Percentiles rank a stretch among this genome's conserved stretches.
Conservation (phyloP, 257 asterid species). For the Echites panduratus region DNA sequence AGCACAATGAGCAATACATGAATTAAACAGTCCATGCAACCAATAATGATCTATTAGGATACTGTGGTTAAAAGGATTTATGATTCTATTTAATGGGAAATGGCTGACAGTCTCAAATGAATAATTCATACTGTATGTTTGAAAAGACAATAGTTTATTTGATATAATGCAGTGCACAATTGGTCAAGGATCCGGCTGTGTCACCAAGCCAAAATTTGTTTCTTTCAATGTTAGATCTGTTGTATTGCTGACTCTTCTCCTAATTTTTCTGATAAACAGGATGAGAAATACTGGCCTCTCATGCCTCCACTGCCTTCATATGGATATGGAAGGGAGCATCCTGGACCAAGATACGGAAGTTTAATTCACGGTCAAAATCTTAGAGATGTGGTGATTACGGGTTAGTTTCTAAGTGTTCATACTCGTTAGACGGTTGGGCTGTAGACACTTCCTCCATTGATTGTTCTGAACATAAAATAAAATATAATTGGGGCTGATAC, state of each 20-base stretch:
- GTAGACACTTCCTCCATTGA: background rate
- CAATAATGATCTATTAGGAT: background rate
- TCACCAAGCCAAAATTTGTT: background rate
- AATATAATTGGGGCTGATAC: background rate
- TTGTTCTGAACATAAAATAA: background rate
- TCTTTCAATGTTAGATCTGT: background rate
- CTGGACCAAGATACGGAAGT: constrained; percentile 93
- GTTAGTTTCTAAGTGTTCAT: constrained; percentile 32
- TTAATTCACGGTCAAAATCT: constrained; percentile 95
- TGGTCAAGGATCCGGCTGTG: background rate
- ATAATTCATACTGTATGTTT: background rate
- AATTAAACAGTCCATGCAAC: background rate
- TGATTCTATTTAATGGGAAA: background rate
- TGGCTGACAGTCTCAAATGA: constrained; percentile 1
- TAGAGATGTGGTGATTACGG: constrained; percentile 90
- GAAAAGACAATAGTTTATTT: background rate
- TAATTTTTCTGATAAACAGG: constrained; percentile 33
- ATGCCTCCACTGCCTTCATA: constrained; percentile 97
- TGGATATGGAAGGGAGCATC: constrained; percentile 91
- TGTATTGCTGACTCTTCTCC: background rate
- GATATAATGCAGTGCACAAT: background rate
- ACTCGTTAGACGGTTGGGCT: background rate
- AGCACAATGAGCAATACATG: background rate
- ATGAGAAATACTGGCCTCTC: constrained; percentile 85
- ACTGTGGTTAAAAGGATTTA: background rate